Conservation (phyloP, 768 basidiomycete genomes). For the Trametes elegans region DNA sequence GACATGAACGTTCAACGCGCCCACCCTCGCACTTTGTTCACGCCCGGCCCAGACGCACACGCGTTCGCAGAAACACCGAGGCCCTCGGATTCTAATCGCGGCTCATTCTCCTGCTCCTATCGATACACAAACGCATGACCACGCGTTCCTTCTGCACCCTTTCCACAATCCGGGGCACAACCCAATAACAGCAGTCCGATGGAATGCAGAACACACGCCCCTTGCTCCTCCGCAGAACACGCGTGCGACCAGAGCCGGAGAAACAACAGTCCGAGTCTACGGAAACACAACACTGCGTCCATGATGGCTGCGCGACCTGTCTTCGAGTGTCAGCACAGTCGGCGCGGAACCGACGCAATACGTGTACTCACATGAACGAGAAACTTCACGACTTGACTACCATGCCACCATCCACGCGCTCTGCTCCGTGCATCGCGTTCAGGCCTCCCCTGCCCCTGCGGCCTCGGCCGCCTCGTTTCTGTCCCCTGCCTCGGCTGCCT, state of each 20-base stretch:
- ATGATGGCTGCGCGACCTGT: conserved; percentile 2
- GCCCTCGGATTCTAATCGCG: conserved; percentile 3
- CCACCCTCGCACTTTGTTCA: not conserved
- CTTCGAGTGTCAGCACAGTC: not conserved
- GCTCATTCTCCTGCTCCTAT: not conserved
- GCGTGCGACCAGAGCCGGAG: conserved; percentile 1
- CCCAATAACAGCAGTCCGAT: conserved; percentile 6
- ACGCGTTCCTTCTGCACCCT: not conserved
- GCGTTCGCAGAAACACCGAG: not conserved
- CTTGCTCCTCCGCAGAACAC: not conserved
- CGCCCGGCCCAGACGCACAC: not conserved
- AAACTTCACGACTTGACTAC: conserved; percentile 27
- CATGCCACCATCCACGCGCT: conserved; percentile 29
- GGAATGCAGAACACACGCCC: conserved; percentile 1
- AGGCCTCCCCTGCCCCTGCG: conserved; percentile 9
- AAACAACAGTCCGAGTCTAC: conserved; percentile 4
- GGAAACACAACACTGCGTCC: not conserved
- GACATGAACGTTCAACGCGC: not conserved
- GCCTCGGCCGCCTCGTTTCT: conserved; percentile 17
- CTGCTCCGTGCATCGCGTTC: conserved; percentile 8
- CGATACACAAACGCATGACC: conserved; percentile 5
- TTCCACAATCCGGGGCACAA: not conserved
- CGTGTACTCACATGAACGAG: not conserved
- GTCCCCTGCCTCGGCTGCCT: conserved; percentile 11
- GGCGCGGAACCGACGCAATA: not conserved